A percentile compares a stretch with the other conserved stretches of the same genome.
Evolutionary conservation across 129 eudicot genomes (phyloP).

Genomic region (Apium graveolens): DNA sequence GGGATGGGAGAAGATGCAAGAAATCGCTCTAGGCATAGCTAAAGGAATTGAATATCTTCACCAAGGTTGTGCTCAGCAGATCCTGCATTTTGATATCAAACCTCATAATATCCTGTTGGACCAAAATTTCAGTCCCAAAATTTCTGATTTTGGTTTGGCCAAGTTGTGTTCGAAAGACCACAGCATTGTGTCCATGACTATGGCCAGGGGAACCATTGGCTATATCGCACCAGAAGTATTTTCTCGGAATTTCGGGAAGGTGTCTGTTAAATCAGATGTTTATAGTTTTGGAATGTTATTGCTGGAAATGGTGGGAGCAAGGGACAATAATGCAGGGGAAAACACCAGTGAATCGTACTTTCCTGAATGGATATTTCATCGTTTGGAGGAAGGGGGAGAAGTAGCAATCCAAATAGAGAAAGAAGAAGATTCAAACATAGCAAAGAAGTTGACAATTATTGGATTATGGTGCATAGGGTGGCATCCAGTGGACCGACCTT

Average conservation of each 20-base stretch:
- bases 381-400: neutral
- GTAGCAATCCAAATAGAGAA: too few relatives aligned
- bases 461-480: slow-evolving; percentile 15
- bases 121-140: slow-evolving; percentile 1
- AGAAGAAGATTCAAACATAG: slow-evolving; percentile 3
- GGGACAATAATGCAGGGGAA: neutral
- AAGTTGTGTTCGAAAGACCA: too few relatives aligned
- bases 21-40: slow-evolving; percentile 7
- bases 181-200: neutral
- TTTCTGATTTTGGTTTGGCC: neutral
- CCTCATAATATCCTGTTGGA: slow-evolving; percentile 3
- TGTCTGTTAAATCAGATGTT: neutral
- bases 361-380: slow-evolving; percentile 9
- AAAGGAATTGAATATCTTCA: slow-evolving; percentile 12
- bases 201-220: neutral
- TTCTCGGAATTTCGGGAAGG: neutral
- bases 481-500: slow-evolving; percentile 11
- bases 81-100: slow-evolving; percentile 6
- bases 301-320: neutral
- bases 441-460: slow-evolving; percentile 4
- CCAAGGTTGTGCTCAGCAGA: slow-evolving; percentile 10
- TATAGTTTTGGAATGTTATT: neutral
- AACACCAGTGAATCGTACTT: neutral
- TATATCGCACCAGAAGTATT: neutral
- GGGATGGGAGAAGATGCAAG: neutral